phyloP scores from a whole-genome alignment of 2,329 filamentous ascomycete genomes.

The Nemania serpens region DNA sequence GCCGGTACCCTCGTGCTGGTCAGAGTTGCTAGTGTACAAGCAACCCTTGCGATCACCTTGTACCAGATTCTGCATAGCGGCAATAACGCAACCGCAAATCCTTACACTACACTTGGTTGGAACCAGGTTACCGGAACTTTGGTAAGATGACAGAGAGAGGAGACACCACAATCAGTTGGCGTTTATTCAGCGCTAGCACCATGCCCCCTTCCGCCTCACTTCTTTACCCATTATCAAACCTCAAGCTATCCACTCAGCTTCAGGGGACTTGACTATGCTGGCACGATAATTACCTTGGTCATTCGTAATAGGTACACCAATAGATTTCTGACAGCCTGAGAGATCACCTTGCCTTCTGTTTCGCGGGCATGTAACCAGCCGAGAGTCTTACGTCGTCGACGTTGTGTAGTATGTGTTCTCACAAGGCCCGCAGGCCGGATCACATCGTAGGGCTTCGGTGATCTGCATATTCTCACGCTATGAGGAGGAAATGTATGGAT shows the following conservation, averaged over 20 bases:
- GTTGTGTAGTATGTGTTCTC: conserved; percentile 6
- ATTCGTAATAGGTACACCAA: conserved; percentile 2
- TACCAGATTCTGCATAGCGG: conserved; percentile 7
- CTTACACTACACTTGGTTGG: no score
- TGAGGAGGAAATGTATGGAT: not conserved
- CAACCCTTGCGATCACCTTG: conserved; percentile 8
- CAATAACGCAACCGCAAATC: conserved; percentile 12
- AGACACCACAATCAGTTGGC: not conserved
- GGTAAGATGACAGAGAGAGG: conserved; percentile 1
- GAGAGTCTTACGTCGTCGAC: conserved; percentile 1
- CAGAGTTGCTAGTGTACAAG: not conserved
- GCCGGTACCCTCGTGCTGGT: conserved; percentile 1
- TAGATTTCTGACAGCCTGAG: not conserved
- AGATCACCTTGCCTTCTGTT: not conserved
- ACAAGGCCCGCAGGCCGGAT: conserved; percentile 8
- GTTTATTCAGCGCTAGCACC: not conserved
- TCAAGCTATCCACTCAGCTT: not conserved
- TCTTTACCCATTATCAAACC: not conserved
- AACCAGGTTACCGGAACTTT: conserved; percentile 4
- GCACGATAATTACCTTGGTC: not conserved
- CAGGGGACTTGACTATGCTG: not conserved
- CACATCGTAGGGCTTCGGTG: conserved; percentile 8
- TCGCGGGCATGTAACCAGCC: not conserved
- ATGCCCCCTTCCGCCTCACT: conserved; percentile 12
- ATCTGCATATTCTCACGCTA: conserved; percentile 15